Evolutionary conservation across 2,329 filamentous ascomycete genomes (phyloP), one percentile per base, ranked within the genome.

Genomic region (Penicillium expansum): DNA sequence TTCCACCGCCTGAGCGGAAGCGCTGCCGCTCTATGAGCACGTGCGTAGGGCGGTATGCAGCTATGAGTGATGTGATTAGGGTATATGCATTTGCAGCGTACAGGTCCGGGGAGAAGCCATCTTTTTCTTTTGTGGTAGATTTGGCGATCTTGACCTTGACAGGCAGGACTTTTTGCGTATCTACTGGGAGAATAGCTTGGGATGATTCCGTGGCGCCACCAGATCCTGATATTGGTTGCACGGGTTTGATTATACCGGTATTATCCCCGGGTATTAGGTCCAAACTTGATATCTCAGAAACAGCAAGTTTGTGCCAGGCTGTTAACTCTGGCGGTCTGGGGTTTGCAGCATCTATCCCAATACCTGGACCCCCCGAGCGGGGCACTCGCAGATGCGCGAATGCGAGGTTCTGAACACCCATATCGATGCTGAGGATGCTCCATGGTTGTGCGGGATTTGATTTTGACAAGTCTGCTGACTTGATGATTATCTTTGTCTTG

Each of bases 351-450:
- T 35, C 54, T 6, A 35, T 33, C 13, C 18, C 32, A 8, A 43
- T 10, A 27, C 8, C 20, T 8, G 14, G 8, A 1, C 2, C 0
- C 32, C 42, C 29, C 27, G 50, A 29, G 30, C 62, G 56, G 45
- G 61, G 57, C 51, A 82, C 67, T 18, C 75, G 67, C 32, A 90
- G 72, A 59, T 90, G 80, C 62, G 88, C 89, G 69, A 86, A 91
- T 1, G 90, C 90, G 4, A 95, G 78, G 70, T 95, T 95, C 42
- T 85, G 85, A 62, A 95, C 89, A 4, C 91, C 91, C 84, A 94
- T 88, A 71, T 95, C 91, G 60, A 95, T 88, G 69, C 89, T 92
- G 33, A 94, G 72, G 24, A 94, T 80, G 42, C 86, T 80, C 63
- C 77, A 57, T 43, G 64, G 56, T 39, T 55, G 18, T n/a, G 14